Percentiles rank a stretch among this genome's conserved stretches.
phyloP scores from a whole-genome alignment of 2,329 filamentous ascomycete species.

The Neoarthrinium moseri region DNA sequence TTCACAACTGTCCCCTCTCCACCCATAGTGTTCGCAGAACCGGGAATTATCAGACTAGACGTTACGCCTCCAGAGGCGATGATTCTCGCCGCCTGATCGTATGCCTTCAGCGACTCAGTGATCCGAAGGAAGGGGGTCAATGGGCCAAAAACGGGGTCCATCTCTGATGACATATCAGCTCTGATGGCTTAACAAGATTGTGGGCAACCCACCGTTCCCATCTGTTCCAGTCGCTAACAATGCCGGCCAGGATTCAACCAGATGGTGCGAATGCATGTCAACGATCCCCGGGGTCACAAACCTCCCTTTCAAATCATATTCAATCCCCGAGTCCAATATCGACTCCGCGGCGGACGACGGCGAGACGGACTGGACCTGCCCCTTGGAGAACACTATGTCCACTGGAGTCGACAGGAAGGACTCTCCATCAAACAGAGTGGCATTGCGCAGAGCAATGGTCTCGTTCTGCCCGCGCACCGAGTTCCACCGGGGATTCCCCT shows the following conservation, averaged over 20 bases:
- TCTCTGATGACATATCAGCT: slow-evolving; percentile 20
- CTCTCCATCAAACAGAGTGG: slow-evolving; percentile 42
- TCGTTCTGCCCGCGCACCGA: slow-evolving; percentile 32
- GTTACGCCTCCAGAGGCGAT: slow-evolving; percentile 44
- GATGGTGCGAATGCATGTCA: slow-evolving; percentile 45
- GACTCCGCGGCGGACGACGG: slow-evolving; percentile 13
- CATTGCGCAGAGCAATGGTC: slow-evolving; percentile 36
- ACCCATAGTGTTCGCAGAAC: slow-evolving; percentile 43
- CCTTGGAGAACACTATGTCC: slow-evolving; percentile 37
- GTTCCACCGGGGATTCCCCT: slow-evolving; percentile 41
- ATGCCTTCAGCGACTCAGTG: slow-evolving; percentile 39
- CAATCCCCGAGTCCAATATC: slow-evolving; percentile 12
- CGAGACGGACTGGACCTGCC: slow-evolving; percentile 32
- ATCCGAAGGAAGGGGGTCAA: slow-evolving; percentile 36
- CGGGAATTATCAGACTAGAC: slow-evolving; percentile 43
- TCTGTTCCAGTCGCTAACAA: slow-evolving; percentile 28
- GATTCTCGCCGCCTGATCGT: slow-evolving; percentile 34
- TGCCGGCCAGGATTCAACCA: slow-evolving; percentile 31
- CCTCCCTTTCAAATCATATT: slow-evolving; percentile 32
- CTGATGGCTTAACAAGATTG: background rate
- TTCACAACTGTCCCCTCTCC: slow-evolving; percentile 42
- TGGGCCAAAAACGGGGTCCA: slow-evolving; percentile 28
- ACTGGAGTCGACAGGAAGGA: slow-evolving; percentile 27
- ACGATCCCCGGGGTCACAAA: slow-evolving; percentile 43
- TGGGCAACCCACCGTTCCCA: slow-evolving; percentile 22